Conservation (phyloP, 1,139 yeast species). For the Candida glucosophila region DNA sequence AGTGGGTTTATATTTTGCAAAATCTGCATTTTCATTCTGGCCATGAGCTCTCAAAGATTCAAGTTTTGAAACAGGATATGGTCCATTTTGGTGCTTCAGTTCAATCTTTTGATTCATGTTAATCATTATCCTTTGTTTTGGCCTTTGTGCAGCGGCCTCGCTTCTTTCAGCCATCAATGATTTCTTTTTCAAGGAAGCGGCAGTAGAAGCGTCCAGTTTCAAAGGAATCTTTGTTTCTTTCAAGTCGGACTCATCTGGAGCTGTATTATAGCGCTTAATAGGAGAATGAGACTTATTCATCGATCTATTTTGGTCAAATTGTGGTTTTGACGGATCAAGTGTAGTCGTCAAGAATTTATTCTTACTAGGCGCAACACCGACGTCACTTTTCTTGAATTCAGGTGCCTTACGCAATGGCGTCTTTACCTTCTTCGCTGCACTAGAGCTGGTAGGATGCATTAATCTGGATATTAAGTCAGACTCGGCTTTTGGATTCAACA, state of each 20-base stretch:
- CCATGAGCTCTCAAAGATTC: neutral
- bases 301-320: no score
- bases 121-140: slow-evolving; percentile 23
- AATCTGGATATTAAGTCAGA: slow-evolving; percentile 13
- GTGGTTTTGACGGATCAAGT: slow-evolving; percentile 15
- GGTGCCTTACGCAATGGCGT: slow-evolving; percentile 6
- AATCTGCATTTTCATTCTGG: neutral
- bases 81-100: slow-evolving; percentile 5
- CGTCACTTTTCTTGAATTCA: slow-evolving; percentile 3
- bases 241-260: slow-evolving; percentile 4
- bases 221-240: slow-evolving; percentile 8
- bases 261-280: neutral
- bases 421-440: slow-evolving; percentile 17
- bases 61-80: neutral
- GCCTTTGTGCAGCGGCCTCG: slow-evolving; percentile 20
- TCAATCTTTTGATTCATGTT: slow-evolving; percentile 19
- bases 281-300: slow-evolving; percentile 7
- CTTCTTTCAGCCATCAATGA: slow-evolving; percentile 24
- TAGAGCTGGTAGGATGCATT: slow-evolving; percentile 21
- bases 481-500: slow-evolving; percentile 6
- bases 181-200: slow-evolving; percentile 21
- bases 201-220: slow-evolving; percentile 9
- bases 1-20: no score
- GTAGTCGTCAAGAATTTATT: slow-evolving; percentile 31
- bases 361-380: slow-evolving; percentile 7